Base-by-base conservation (phyloP, 495 filamentous ascomycete genomes). In the Immersiella caudata region DNA sequence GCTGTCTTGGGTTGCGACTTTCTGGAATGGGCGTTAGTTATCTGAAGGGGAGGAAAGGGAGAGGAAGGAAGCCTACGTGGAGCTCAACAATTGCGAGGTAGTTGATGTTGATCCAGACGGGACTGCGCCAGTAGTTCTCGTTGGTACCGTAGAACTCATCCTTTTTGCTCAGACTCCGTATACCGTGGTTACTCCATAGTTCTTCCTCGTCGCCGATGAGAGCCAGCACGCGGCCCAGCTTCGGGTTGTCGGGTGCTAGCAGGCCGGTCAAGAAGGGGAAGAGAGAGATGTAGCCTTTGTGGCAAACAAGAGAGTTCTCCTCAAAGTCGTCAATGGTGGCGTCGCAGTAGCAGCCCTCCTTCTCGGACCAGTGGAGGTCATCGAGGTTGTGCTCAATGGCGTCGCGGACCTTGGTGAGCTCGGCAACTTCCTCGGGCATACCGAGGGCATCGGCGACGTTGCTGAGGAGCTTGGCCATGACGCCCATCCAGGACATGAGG, bases 101-200 rank as follows among this genome's bases (percentile, higher is more conserved):
- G 76, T 99, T 99, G 65, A 99, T 96, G 71, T 97, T 97, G 67
- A 99, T 91, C 95, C 95, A 99, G 5, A 99, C 83, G 7, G 95
- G 95, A 64, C 93, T 92, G 62, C 93, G 83, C 95, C 95, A 99
- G 80, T 99, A 99, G 71, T 99, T 97, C 83, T 99, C 95, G 3
- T 83, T 92, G 0, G 92, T 96, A 20, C 88, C 92, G 73, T 96
- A 97, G 70, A 91, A 85, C 74, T 89, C 84, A 67, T 95, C 90
- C 66, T 85, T 86, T 82, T 90, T 90, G 77, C 93, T 96, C 77
- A 99, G 75, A 77, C 93, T 97, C 58, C 95, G 85, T 62, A 98
- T 84, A 26, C 95, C 95, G 70, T 89, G 89, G 2, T 90, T 85
- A 70, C 89, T 94, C 90, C 93, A 98, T 55, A 99, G 78, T 74